phyloP scores from a whole-genome alignment of 768 basidiomycete species.

The Leccinum sublutescens region DNA sequence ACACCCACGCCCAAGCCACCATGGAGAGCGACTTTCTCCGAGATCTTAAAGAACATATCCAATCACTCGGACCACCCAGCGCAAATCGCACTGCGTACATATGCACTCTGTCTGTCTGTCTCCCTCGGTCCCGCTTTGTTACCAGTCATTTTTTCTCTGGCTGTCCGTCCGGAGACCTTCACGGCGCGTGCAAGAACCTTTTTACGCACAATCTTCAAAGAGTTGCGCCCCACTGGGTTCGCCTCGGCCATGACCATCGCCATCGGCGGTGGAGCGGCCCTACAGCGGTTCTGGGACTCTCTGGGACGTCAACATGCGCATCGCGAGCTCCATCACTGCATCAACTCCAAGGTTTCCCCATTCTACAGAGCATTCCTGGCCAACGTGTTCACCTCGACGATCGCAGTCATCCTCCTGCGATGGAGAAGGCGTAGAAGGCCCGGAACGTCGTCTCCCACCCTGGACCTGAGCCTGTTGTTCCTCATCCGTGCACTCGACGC shows the following conservation, averaged over 20 bases:
- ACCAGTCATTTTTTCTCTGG: constrained; percentile 44
- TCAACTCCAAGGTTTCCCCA: constrained; percentile 32
- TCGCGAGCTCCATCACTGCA: neutral
- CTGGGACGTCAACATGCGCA: constrained; percentile 7
- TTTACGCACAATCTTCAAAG: constrained; percentile 46
- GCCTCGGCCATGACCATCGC: constrained; percentile 64
- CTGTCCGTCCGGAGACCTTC: constrained; percentile 26
- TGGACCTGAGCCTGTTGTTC: constrained; percentile 68
- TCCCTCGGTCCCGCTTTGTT: constrained; percentile 66
- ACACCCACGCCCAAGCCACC: constrained; percentile 2
- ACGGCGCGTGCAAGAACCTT: constrained; percentile 12
- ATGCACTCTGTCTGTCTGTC: constrained; percentile 60
- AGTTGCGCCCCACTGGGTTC: constrained; percentile 62
- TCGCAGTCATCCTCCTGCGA: constrained; percentile 60
- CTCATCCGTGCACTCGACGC: constrained; percentile 71
- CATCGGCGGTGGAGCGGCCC: constrained; percentile 60
- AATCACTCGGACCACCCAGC: constrained; percentile 48
- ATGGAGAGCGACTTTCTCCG: constrained; percentile 1
- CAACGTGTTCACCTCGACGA: constrained; percentile 52
- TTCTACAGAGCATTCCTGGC: constrained; percentile 56
- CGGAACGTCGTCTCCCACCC: constrained; percentile 45
- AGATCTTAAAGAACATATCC: constrained; percentile 7
- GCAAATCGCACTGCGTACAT: constrained; percentile 65
- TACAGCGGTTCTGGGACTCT: constrained; percentile 46
- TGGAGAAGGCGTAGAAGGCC: constrained; percentile 35